Evolutionary conservation across 2,329 filamentous ascomycete genomes (phyloP).

Genomic region (Thermomyces lanuginosus): DNA sequence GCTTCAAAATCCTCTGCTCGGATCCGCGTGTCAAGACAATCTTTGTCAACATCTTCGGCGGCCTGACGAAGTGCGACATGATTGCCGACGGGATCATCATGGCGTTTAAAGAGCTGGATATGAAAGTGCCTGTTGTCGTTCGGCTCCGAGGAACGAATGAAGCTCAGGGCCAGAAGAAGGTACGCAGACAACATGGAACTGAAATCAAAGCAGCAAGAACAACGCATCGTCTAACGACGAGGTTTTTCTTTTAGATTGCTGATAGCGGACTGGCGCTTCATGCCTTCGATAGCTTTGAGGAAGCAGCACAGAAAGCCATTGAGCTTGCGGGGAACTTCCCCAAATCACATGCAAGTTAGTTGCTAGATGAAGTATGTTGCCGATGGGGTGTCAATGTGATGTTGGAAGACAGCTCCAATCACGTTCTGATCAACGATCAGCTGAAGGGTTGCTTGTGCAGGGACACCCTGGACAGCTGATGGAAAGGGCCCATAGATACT

Average conservation of each 20-base stretch:
- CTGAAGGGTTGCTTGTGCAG: too few species aligned
- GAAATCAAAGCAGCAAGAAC: constrained; percentile 6
- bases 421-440: too few species aligned
- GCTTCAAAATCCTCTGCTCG: constrained; percentile 55
- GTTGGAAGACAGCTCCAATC: too few species aligned
- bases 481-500: too few species aligned
- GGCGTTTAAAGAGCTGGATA: constrained; percentile 52
- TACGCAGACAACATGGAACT: constrained; percentile 18
- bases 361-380: not conserved
- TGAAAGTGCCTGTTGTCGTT: constrained; percentile 59
- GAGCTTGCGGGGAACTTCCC: constrained; percentile 30
- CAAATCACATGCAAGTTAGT: constrained; percentile 1
- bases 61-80: constrained; percentile 61
- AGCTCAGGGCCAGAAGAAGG: constrained; percentile 49
- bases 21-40: constrained; percentile 58
- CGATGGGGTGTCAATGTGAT: not conserved
- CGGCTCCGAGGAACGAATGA: constrained; percentile 61
- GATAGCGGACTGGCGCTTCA: constrained; percentile 51
- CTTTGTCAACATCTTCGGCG: constrained; percentile 57
- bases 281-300: constrained; percentile 59
- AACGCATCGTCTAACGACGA: too few species aligned
- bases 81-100: constrained; percentile 59
- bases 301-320: constrained; percentile 52
- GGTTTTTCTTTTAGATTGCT: constrained; percentile 33
- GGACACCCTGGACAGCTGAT: too few species aligned